Evolutionary conservation across 345 rosid species (phyloP).

Genomic region (Eucalyptus viminalis): DNA sequence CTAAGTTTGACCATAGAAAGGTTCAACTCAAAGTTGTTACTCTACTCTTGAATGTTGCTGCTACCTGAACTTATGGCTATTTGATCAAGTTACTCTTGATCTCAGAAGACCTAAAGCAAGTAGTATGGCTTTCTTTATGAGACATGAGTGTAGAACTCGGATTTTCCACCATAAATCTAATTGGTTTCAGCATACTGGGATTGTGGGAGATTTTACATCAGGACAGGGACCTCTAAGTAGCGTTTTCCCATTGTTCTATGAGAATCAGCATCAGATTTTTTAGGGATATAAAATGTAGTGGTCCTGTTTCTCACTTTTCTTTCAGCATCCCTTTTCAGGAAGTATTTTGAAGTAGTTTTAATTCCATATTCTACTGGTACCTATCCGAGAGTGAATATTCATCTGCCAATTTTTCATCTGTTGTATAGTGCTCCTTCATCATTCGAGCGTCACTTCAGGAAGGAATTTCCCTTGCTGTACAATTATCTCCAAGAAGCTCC

Average conservation of each 20-base stretch:
- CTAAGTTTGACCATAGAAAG: not conserved
- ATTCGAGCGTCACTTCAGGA: slow-evolving; percentile 52
- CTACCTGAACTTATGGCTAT: not conserved
- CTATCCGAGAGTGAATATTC: not conserved
- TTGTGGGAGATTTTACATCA: not conserved
- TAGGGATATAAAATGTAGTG: not conserved
- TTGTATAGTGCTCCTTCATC: slow-evolving; percentile 62
- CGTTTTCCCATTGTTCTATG: not conserved
- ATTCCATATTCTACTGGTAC: not conserved
- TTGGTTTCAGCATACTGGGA: not conserved
- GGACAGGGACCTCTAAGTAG: not conserved
- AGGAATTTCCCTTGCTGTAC: slow-evolving; percentile 48
- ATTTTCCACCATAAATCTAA: not conserved
- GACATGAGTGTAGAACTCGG: not conserved
- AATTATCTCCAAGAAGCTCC: slow-evolving; percentile 67
- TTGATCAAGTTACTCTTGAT: not conserved
- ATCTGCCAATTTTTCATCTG: not conserved
- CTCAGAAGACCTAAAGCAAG: not conserved
- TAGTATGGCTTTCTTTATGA: not conserved
- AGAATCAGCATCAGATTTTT: not conserved
- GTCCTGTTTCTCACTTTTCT: not conserved
- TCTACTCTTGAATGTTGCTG: not conserved
- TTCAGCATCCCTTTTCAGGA: not conserved
- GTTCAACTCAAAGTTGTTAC: not conserved
- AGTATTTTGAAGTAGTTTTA: not conserved